phyloP scores from a whole-genome alignment of 495 filamentous ascomycete species.

The Schizothecium vesticola region DNA sequence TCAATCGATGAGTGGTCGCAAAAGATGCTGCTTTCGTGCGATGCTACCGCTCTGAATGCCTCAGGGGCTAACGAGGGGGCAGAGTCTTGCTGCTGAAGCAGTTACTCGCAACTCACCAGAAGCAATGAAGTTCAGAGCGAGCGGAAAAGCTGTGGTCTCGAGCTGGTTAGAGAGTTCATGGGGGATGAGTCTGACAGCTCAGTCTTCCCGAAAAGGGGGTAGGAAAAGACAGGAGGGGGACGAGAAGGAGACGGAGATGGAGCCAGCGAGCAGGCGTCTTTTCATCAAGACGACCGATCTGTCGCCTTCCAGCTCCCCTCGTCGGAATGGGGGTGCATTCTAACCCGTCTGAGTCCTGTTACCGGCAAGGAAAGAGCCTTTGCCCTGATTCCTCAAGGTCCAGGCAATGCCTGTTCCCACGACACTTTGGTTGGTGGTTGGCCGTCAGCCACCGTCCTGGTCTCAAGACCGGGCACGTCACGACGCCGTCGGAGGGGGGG shows the following conservation, averaged over 20 bases:
- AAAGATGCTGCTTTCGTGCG: constrained; percentile 3
- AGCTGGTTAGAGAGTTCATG: not conserved
- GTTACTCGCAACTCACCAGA: constrained; percentile 62
- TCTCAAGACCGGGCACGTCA: not conserved
- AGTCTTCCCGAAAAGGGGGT: not conserved
- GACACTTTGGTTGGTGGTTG: constrained; percentile 36
- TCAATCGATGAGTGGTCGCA: not conserved
- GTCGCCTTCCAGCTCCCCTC: not conserved
- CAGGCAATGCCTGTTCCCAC: constrained; percentile 63
- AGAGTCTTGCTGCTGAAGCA: constrained; percentile 7
- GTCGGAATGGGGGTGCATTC: constrained; percentile 12
- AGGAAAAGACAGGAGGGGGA: constrained; percentile 1
- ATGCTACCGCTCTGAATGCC: constrained; percentile 41
- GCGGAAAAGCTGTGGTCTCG: constrained; percentile 52
- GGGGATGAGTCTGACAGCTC: not conserved
- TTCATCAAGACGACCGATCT: not conserved
- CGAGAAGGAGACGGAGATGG: not conserved
- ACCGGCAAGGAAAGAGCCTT: constrained; percentile 61
- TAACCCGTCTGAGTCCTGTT: constrained; percentile 75
- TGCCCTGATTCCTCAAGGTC: constrained; percentile 61
- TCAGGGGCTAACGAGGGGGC: constrained; percentile 7
- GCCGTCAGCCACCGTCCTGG: constrained; percentile 4
- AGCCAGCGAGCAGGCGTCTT: not conserved
- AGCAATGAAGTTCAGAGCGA: constrained; percentile 77
- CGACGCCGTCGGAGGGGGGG: not conserved